Conservation (phyloP, 202 grass and related monocot species). For the Zizania palustris region DNA sequence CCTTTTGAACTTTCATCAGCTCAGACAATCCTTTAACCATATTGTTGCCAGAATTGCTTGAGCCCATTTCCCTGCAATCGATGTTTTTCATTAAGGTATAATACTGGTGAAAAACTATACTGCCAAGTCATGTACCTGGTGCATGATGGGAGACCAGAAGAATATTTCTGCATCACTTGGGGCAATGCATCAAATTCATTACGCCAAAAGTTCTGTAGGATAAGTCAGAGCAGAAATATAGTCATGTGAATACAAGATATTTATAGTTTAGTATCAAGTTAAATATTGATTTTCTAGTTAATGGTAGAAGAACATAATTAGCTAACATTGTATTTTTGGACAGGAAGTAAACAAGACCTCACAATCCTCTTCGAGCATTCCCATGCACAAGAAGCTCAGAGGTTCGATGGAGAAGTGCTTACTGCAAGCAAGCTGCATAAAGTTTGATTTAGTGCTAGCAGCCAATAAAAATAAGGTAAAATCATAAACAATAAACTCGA, state of each 20-base stretch:
- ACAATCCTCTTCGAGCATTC: conserved; percentile 63
- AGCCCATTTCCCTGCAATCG: conserved; percentile 51
- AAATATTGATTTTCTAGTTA: conserved; percentile 6
- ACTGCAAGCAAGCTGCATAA: conserved; percentile 74
- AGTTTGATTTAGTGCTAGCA: conserved; percentile 35
- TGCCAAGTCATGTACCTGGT: conserved; percentile 50
- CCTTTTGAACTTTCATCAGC: conserved; percentile 57
- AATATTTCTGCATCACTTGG: conserved; percentile 44
- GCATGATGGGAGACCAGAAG: conserved; percentile 69
- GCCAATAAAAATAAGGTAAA: conserved; percentile 1
- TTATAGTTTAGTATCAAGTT: neutral
- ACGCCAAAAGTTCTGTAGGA: conserved; percentile 52
- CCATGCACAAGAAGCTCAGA: conserved; percentile 72
- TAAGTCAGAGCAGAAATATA: conserved; percentile 27
- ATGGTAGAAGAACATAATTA: conserved; percentile 16
- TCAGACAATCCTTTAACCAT: conserved; percentile 56
- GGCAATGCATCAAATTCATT: conserved; percentile 59
- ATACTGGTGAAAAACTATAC: conserved; percentile 16
- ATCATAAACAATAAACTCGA: conserved; percentile 3
- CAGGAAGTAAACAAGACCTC: conserved; percentile 54
- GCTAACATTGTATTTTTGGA: conserved; percentile 10
- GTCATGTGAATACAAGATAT: neutral
- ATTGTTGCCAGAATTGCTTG: conserved; percentile 39
- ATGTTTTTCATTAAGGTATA: conserved; percentile 29
- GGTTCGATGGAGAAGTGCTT: conserved; percentile 78